A percentile compares a stretch with the other conserved stretches of the same genome.
Evolutionary conservation across 1,284 basidiomycete species (phyloP).

Genomic region (Tilletia caries): DNA sequence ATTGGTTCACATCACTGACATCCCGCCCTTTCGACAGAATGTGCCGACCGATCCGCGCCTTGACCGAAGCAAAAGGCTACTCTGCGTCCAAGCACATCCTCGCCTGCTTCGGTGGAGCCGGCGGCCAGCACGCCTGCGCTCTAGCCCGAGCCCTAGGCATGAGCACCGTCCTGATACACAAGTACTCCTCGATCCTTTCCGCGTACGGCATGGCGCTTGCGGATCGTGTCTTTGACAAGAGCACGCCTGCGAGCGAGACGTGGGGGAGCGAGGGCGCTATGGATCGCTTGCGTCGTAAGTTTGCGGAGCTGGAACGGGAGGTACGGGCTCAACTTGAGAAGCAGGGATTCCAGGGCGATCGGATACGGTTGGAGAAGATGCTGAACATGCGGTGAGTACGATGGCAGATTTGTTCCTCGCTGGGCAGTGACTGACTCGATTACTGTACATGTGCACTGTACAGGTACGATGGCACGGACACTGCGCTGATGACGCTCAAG

Average conservation of each 20-base stretch:
- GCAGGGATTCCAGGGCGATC: slow-evolving; percentile 74
- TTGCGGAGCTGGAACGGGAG: slow-evolving; percentile 60
- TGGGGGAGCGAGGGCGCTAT: slow-evolving; percentile 50
- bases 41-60: slow-evolving; percentile 83
- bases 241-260: slow-evolving; percentile 77
- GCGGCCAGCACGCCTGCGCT: slow-evolving; percentile 86
- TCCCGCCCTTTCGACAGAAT: too few species aligned
- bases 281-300: slow-evolving; percentile 26
- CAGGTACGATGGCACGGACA: slow-evolving; percentile 67
- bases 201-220: slow-evolving; percentile 86
- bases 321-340: slow-evolving; percentile 65
- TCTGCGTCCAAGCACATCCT: slow-evolving; percentile 82
- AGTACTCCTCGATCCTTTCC: slow-evolving; percentile 79
- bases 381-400: slow-evolving; percentile 83
- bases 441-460: slow-evolving; percentile 8
- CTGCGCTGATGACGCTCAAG: slow-evolving; percentile 79
- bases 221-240: slow-evolving; percentile 70
- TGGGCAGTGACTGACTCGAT: not conserved
- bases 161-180: slow-evolving; percentile 76
- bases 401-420: not conserved
- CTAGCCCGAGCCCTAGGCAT: slow-evolving; percentile 79
- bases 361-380: slow-evolving; percentile 72
- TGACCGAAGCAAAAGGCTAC: slow-evolving; percentile 86
- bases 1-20: too few species aligned
- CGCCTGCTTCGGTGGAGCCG: slow-evolving; percentile 84